Evolutionary conservation across 2,329 filamentous ascomycete species (phyloP), one percentile per base, ranked within the genome.

Genomic region (Calonectria henricotiae): DNA sequence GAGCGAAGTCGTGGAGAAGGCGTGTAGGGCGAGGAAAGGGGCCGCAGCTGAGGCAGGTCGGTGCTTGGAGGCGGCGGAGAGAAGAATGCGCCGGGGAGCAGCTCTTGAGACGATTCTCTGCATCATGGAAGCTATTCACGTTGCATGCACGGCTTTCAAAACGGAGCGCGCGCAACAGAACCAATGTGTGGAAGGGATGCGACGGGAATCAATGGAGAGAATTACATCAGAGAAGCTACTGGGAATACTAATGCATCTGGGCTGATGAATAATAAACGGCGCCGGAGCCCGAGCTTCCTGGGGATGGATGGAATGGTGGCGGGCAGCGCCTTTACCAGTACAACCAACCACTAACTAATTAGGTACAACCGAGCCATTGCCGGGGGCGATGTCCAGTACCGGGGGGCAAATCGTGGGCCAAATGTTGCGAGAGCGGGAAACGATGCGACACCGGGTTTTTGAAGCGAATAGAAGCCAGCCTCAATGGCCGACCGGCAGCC

Each of bases 71-170:
- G 68, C 17, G 60, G 71, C 69, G 27, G 76, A 73, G 54, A 78
- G 72, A 39, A 76, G 66, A 55, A 71, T 66, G 70, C 81, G 79
- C 74, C 76, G 76, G 43, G 80, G 75, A 66, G 80, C 75, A 66
- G 80, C 76, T 70, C 77, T 71, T n/a, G 79, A 65, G 46, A 79
- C 79, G 69, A 80, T 71, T 73, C 79, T 78, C 67, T 80, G 81
- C 76, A 83, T 76, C 80, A 80, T 82, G 62, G 43, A 47, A 46
- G 23, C 32, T 51, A 13, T 41, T 49, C 35, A 44, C 17, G 20
- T 32, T 30, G 55, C 11, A 12, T 44, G 61, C 66, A 54, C 44
- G 41, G 65, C 46, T 41, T 49, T 35, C 27, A 27, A n/a, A 32
- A 44, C 17, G 15, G 37, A n/a, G 49, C 13, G 44, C 49, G 51